Evolutionary conservation across 2,329 filamentous ascomycete species (phyloP), one percentile per base, ranked within the genome.

Genomic region (Trichoderma sp.): DNA sequence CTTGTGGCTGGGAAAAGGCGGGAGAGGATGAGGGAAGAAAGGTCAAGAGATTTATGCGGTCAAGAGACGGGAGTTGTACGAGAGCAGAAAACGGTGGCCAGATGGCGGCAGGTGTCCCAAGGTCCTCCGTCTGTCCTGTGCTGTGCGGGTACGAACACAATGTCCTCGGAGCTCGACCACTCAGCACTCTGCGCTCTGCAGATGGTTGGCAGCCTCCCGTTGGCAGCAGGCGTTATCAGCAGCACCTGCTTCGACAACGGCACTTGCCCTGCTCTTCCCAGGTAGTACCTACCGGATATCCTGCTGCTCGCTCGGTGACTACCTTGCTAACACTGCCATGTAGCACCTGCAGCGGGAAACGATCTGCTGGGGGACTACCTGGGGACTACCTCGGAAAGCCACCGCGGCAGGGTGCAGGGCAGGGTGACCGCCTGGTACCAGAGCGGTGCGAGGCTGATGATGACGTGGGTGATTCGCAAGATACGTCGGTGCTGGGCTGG

Each of bases 221-320:
- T 62, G 58, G 47, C 58, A 52, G 50, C 39, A 57, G 51, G 54
- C 54, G 62, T 64, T 64, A 58, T 64, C 54, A 56, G 44, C 39
- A 50, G 62, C 52, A 58, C 62, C 54, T 58, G 58, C 62, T 43
- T 24, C 51, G 26, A 30, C 26, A 48, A 50, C 14, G 43, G 39
- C 17, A 30, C 50, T 34, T 52, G 50, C 50, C 21, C 34, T 39
- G 12, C 34, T 39, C 34, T 39, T 5, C 12, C 34, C 34, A 39
- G 34, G 34, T 39, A 14, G 34, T 5, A 39, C 34, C 34, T 39
- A 14, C 34, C 12, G 34, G 34, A 39, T 5, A 39, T 14, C 12
- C 12, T 14, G 34, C 34, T 39, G 34, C 48, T 51, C 34, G 34
- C 34, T 39, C 34, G 12, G 34, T 12, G 14, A 39, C 34, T 39